These are phyloP conservation scores for Tritrichomonas foetus DNA, from an alignment of 208 protist species.

Conservation along the genomic window DNA sequence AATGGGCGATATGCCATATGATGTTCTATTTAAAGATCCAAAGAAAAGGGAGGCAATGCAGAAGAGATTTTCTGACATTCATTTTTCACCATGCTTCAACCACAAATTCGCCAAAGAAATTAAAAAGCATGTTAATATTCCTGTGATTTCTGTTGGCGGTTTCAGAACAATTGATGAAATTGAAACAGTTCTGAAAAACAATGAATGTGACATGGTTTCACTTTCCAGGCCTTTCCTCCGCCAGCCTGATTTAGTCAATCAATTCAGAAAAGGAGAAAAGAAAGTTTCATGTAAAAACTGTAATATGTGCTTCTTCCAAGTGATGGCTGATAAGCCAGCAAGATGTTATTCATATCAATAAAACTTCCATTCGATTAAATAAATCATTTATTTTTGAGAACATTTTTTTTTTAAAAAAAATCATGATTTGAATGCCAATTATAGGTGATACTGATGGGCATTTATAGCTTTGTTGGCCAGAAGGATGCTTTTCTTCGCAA, in stretches of 20 bases:
- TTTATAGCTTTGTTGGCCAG: too few relatives aligned
- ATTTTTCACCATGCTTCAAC: background rate
- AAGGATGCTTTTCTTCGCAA: too few relatives aligned
- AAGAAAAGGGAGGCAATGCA: background rate
- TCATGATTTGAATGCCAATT: too few relatives aligned
- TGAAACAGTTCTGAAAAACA: background rate
- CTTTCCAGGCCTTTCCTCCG: background rate
- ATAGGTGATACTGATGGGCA: too few relatives aligned
- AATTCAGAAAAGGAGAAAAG: background rate
- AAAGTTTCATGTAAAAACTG: background rate
- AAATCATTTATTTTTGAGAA: too few relatives aligned
- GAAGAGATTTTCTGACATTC: background rate
- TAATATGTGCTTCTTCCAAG: background rate
- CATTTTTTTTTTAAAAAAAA: too few relatives aligned
- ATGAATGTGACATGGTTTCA: background rate
- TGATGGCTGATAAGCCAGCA: background rate
- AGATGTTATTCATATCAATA: background rate
- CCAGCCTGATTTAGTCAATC: background rate
- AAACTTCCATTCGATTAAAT: too few relatives aligned
- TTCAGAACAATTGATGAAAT: background rate
- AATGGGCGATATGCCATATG: background rate
- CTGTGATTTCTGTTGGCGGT: background rate
- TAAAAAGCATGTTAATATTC: background rate
- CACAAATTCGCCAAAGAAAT: background rate
- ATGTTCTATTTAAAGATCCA: slow-evolving; percentile 15